Evolutionary conservation across 257 asterid genomes (phyloP).

Genomic region (Craterostigma plantagineum): DNA sequence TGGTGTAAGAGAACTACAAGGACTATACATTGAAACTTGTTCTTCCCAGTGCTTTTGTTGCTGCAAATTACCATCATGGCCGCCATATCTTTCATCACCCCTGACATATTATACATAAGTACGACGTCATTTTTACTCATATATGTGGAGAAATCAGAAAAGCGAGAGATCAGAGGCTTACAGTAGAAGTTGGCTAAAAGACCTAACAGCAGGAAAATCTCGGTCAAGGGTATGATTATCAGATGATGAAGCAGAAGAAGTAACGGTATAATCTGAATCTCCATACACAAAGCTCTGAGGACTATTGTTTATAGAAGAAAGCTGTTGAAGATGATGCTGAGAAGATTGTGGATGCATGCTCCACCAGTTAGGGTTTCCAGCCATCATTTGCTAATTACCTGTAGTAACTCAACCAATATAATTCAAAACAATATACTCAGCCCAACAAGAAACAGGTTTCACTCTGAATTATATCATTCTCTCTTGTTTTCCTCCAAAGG

Average conservation of each 20-base stretch:
- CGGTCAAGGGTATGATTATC: conserved; percentile 14
- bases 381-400: conserved; percentile 28
- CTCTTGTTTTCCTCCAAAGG: no score
- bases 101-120: conserved; percentile 16
- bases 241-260: not conserved
- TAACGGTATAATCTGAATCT: not conserved
- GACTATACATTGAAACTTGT: conserved; percentile 23
- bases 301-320: conserved; percentile 3
- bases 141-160: no score
- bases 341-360: conserved; percentile 39
- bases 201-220: conserved; percentile 34
- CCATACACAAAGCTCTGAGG: conserved; percentile 2
- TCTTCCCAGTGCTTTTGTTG: conserved; percentile 52
- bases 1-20: conserved; percentile 12
- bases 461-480: no score
- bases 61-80: conserved; percentile 17
- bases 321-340: no score
- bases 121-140: no score
- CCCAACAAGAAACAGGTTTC: no score
- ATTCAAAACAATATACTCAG: no score
- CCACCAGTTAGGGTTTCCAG: conserved; percentile 98
- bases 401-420: no score
- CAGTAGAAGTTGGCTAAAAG: conserved; percentile 62
- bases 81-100: conserved; percentile 19
- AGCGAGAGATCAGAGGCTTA: no score